Evolutionary conservation across 257 asterid species (phyloP).

Genomic region (Plantago major): DNA sequence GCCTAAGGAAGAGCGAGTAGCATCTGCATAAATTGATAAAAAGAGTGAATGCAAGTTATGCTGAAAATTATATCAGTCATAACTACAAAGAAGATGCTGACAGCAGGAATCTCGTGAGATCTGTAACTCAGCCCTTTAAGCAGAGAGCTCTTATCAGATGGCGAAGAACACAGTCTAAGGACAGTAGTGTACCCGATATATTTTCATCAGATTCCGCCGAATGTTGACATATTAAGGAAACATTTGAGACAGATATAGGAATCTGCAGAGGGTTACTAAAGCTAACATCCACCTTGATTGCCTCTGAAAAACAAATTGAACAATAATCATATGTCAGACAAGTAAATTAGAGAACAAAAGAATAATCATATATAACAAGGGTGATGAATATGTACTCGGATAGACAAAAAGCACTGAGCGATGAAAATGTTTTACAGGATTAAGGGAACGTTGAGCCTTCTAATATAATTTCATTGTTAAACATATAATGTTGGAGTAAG

Average conservation of each 20-base stretch:
- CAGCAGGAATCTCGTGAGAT: neutral
- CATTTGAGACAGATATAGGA: conserved; percentile 70
- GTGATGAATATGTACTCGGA: conserved; percentile 14
- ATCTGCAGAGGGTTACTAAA: conserved; percentile 92
- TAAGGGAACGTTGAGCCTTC: conserved; percentile 6
- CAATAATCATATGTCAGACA: conserved; percentile 13
- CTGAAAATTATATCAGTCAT: conserved; percentile 14
- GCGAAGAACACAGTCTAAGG: conserved; percentile 13
- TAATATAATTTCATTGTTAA: conserved; percentile 12
- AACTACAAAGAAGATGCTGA: neutral
- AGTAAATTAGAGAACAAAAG: conserved; percentile 13
- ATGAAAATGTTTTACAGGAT: neutral
- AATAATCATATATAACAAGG: conserved; percentile 13
- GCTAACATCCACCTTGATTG: conserved; percentile 67
- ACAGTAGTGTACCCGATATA: conserved; percentile 44
- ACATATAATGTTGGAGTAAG: conserved; percentile 12
- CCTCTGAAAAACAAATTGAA: conserved; percentile 54
- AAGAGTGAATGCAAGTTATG: conserved; percentile 19
- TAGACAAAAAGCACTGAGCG: conserved; percentile 12
- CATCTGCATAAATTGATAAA: conserved; percentile 40
- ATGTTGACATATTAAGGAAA: conserved; percentile 77
- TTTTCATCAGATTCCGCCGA: conserved; percentile 39
- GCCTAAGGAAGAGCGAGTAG: conserved; percentile 42
- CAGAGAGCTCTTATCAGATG: conserved; percentile 5
- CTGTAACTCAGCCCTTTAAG: neutral